phyloP scores from a whole-genome alignment of 768 basidiomycete species.

The Inosperma sp. region DNA sequence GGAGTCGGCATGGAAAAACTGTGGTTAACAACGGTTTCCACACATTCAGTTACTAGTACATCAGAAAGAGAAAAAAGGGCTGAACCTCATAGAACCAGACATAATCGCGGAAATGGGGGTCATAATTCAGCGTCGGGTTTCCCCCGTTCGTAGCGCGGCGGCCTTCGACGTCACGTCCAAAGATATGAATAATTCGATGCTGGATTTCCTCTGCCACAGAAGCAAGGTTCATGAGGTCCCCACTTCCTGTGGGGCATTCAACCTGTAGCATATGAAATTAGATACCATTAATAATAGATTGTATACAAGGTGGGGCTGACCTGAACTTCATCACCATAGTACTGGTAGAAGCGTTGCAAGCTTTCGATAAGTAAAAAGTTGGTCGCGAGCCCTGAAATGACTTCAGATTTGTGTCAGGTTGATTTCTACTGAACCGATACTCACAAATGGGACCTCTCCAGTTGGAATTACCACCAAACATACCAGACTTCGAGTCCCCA shows the following conservation, averaged over 20 bases:
- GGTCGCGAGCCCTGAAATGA: constrained; percentile 76
- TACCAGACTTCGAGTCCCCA: constrained; percentile 92
- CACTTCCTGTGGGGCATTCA: constrained; percentile 94
- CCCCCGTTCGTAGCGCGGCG: constrained; percentile 90
- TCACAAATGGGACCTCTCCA: constrained; percentile 90
- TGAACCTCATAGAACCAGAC: constrained; percentile 91
- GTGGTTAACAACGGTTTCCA: neutral
- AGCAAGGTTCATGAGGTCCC: constrained; percentile 96
- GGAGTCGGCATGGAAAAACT: constrained; percentile 95
- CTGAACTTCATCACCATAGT: constrained; percentile 89
- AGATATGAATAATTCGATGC: constrained; percentile 98
- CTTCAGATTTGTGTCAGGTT: neutral
- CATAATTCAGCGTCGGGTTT: constrained; percentile 77
- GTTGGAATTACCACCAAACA: constrained; percentile 99
- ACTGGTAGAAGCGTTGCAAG: constrained; percentile 95
- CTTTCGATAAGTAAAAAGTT: constrained; percentile 96
- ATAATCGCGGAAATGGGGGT: constrained; percentile 96
- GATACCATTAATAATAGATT: neutral
- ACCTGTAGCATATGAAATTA: constrained; percentile 31
- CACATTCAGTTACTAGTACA: constrained; percentile 3
- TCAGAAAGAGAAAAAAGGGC: neutral
- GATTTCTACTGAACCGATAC: constrained; percentile 14
- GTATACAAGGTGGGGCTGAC: constrained; percentile 24
- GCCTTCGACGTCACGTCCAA: constrained; percentile 86
- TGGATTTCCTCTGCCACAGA: constrained; percentile 96